phyloP scores from a whole-genome alignment of 768 basidiomycete species.

The Gyrodon lividus region DNA sequence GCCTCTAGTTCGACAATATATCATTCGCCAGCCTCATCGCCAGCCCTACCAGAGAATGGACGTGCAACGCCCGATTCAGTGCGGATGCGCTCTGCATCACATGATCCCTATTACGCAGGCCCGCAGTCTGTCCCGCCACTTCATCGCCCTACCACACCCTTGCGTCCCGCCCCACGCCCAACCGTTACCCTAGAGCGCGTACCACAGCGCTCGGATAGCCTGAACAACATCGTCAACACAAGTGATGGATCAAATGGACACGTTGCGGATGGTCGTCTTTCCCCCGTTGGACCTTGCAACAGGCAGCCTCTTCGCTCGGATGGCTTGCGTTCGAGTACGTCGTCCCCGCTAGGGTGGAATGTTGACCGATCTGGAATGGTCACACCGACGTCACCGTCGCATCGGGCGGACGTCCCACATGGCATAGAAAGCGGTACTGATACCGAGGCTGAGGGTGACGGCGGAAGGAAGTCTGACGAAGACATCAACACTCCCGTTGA shows the following conservation, averaged over 20 bases:
- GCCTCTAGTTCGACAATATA: conserved; percentile 30
- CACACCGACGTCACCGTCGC: conserved; percentile 56
- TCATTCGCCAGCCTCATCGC: conserved; percentile 41
- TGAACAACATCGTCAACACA: conserved; percentile 10
- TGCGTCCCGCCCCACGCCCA: conserved; percentile 24
- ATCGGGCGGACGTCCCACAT: conserved; percentile 68
- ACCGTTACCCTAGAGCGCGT: conserved; percentile 35
- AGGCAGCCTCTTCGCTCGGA: conserved; percentile 17
- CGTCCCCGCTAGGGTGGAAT: conserved; percentile 21
- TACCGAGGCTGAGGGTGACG: conserved; percentile 57
- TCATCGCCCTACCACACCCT: conserved; percentile 7
- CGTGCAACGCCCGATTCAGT: conserved; percentile 41
- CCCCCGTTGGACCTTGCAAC: conserved; percentile 6
- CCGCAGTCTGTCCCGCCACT: conserved; percentile 1
- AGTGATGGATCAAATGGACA: conserved; percentile 2
- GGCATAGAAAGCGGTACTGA: conserved; percentile 75
- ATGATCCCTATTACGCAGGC: conserved; percentile 18
- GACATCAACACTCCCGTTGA: conserved; percentile 19
- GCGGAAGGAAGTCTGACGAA: conserved; percentile 32
- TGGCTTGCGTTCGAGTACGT: conserved; percentile 14
- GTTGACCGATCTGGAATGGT: conserved; percentile 19
- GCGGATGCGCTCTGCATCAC: conserved; percentile 39
- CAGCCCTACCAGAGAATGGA: conserved; percentile 30
- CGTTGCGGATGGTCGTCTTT: conserved; percentile 10
- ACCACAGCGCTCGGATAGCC: conserved; percentile 34